A percentile compares a stretch with the other conserved stretches of the same genome.
phyloP scores from a whole-genome alignment of 768 basidiomycete species.

The Pulveroboletus sp. region DNA sequence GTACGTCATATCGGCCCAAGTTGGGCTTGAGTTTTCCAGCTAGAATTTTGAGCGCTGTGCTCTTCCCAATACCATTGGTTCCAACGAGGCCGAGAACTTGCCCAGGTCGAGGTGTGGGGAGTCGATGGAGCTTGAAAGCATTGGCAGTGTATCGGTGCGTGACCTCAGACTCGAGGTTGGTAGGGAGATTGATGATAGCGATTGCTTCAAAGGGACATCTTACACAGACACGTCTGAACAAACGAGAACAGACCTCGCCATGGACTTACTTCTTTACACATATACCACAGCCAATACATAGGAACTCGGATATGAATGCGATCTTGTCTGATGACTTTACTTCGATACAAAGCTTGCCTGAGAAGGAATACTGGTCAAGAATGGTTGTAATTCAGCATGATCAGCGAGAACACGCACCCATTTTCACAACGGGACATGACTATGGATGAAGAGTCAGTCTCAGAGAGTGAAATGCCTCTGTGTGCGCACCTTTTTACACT shows the following conservation, averaged over 20 bases:
- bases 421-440: constrained; percentile 96
- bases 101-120: constrained; percentile 94
- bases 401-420: constrained; percentile 54
- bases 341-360: constrained; percentile 97
- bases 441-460: constrained; percentile 24
- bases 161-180: constrained; percentile 91
- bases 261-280: constrained; percentile 92
- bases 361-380: neutral
- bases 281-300: constrained; percentile 99
- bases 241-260: neutral
- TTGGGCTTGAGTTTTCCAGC: constrained; percentile 98
- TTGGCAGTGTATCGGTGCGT: constrained; percentile 99
- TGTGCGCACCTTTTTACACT: constrained; percentile 85
- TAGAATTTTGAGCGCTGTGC: constrained; percentile 93
- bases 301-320: constrained; percentile 96
- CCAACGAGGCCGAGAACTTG: constrained; percentile 99
- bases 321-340: constrained; percentile 96
- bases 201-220: constrained; percentile 99
- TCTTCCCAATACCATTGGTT: constrained; percentile 99
- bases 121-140: constrained; percentile 96
- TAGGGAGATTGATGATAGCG: constrained; percentile 97
- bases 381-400: neutral
- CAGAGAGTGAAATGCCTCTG: constrained; percentile 1
- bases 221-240: constrained; percentile 1
- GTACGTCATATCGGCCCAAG: constrained; percentile 90